These are phyloP conservation scores for Magnolia changhungtana DNA, from an alignment of 164 flowering plant genomes.

Conservation along the genomic window DNA sequence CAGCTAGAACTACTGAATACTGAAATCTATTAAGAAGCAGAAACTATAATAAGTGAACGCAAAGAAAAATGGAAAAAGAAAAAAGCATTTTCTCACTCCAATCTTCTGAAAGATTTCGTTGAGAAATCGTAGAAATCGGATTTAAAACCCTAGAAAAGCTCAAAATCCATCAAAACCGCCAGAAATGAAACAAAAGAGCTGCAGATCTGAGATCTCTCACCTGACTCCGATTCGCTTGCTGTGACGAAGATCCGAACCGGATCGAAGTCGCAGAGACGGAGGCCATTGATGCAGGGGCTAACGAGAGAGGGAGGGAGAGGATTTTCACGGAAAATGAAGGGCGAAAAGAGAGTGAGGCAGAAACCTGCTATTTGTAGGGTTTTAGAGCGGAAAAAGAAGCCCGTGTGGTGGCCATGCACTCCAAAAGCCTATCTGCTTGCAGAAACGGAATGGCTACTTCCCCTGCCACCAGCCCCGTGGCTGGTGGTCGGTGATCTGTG, in stretches of 20 bases:
- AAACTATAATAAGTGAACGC: too few species aligned
- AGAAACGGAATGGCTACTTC: too few species aligned
- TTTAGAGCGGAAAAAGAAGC: background rate
- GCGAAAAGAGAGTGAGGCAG: background rate
- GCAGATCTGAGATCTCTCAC: background rate
- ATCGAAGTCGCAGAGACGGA: conserved; percentile 6
- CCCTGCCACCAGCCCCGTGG: too few species aligned
- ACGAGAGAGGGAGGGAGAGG: background rate
- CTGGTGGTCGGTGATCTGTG: too few species aligned
- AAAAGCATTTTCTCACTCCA: too few species aligned
- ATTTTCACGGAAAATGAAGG: background rate
- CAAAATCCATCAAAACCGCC: background rate
- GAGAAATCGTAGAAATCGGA: background rate
- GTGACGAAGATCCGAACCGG: background rate
- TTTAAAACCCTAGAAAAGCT: too few species aligned
- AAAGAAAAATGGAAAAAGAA: too few species aligned
- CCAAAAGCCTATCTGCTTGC: background rate
- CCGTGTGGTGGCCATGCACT: background rate
- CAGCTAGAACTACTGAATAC: background rate
- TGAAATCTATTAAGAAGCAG: background rate
- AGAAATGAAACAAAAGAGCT: background rate
- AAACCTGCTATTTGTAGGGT: background rate
- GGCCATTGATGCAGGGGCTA: background rate
- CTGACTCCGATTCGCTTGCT: background rate
- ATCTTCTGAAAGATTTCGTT: too few species aligned